These are phyloP conservation scores for Solioccasus polychromus DNA, from an alignment of 768 basidiomycete species.

Conservation along the genomic window DNA sequence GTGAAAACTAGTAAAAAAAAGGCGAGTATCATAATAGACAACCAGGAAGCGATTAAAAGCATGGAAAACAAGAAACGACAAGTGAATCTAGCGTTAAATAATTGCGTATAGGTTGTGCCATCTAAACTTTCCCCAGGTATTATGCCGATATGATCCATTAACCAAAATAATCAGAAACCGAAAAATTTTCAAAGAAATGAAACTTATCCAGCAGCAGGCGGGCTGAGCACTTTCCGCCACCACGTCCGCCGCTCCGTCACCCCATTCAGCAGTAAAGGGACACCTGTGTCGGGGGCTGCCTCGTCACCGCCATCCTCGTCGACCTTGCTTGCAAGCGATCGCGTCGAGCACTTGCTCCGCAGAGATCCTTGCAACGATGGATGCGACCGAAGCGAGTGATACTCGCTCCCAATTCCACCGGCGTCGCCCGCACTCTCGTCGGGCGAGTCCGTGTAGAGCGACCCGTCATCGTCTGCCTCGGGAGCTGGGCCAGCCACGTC, in stretches of 20 bases:
- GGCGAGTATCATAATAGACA: no score
- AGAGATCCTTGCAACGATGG: constrained; percentile 24
- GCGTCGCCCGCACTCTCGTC: constrained; percentile 8
- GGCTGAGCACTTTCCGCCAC: constrained; percentile 31
- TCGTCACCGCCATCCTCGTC: constrained; percentile 1
- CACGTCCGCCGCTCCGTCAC: constrained; percentile 24
- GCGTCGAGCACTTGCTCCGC: constrained; percentile 17
- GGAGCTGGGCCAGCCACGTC: background rate
- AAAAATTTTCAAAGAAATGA: constrained; percentile 1
- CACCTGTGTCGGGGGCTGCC: background rate
- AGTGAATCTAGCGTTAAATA: constrained; percentile 2
- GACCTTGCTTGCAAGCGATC: constrained; percentile 16
- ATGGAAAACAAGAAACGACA: background rate
- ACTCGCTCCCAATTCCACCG: constrained; percentile 22
- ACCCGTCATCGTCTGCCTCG: constrained; percentile 17
- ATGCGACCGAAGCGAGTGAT: constrained; percentile 29
- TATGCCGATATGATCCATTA: background rate
- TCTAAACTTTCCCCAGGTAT: no score
- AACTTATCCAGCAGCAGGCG: constrained; percentile 13
- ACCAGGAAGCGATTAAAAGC: no score
- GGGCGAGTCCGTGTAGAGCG: constrained; percentile 22
- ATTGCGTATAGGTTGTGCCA: background rate
- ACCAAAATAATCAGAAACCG: background rate
- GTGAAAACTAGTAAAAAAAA: no score
- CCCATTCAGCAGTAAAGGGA: background rate